Evolutionary conservation across 1,284 basidiomycete genomes (phyloP), one percentile per base, ranked within the genome.

Genomic region (Cutaneotrichosporon sp.): DNA sequence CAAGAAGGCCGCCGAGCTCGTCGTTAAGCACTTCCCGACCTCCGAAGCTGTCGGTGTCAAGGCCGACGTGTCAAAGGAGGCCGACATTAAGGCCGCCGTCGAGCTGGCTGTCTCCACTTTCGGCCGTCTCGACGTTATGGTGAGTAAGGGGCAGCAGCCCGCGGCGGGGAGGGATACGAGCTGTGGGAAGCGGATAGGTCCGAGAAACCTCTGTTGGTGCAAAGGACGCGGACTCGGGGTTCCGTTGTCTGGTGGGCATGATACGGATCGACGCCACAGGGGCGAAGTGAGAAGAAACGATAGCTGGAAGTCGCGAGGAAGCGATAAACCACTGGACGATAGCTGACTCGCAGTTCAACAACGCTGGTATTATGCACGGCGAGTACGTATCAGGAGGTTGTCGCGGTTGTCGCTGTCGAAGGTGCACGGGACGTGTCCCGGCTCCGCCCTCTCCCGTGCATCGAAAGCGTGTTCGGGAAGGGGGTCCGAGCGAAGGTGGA

Each of bases 341-440:
- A n/a, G 26, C 48, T 51, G 35, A 41, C 32, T 24, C 9, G n/a
- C 48, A 73, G 88, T 91, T 90, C 75, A 91, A 92, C 75, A 93
- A 92, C 69, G 90, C 90, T 46, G 89, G 88, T 80, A 93, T 97
- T 68, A 97, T 97, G 93, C 93, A 96, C 72, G 85, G 90, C 27
- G 24, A 29, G 59, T 60, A 37, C 41, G 59, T 54, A n/a, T 22
- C 29, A 2, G 11, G 14, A 11, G 22, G 32, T n/a, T 20, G 17
- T 22, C 19, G 14, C 7, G 46, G 45, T 25, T 48, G 35, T 32
- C 33, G 31, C 42, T 10, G 33, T 39, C 22, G 31, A 39, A 22
- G 11, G 48, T 37, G 31, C 38, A 24, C 14, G 25, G 20, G 6
- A 16, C 24, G n/a, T 26, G 32, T 8, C n/a, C n/a, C n/a, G n/a